Evolutionary conservation across 192 early-diverging fungal species (phyloP).

Genomic region (Gigaspora rosea): DNA sequence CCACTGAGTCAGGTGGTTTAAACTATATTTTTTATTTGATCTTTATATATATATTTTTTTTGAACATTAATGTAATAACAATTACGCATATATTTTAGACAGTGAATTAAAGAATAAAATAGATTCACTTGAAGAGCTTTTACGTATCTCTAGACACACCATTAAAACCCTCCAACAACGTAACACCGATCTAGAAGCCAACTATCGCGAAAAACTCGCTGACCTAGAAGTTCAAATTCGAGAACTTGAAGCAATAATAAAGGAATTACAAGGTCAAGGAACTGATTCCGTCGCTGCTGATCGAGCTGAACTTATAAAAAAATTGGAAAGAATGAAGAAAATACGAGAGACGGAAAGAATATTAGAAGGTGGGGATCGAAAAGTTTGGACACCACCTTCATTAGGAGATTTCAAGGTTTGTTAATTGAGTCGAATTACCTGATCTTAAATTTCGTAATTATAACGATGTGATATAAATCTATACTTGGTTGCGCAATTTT

Average conservation of each 20-base stretch:
- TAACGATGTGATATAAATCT: too few species aligned
- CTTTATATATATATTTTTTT: not conserved
- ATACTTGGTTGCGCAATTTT: too few species aligned
- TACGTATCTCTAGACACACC: slow-evolving; percentile 78
- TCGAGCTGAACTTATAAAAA: slow-evolving; percentile 22
- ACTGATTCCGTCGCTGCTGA: not conserved
- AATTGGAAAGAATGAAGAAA: slow-evolving; percentile 28
- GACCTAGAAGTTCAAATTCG: slow-evolving; percentile 67
- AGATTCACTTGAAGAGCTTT: slow-evolving; percentile 64
- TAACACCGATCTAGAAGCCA: slow-evolving; percentile 65
- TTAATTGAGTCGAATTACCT: not conserved
- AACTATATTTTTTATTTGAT: not conserved
- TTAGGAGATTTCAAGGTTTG: slow-evolving; percentile 20
- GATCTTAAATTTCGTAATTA: too few species aligned
- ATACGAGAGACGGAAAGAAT: slow-evolving; percentile 20
- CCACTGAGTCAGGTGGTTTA: slow-evolving; percentile 59
- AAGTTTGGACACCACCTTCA: slow-evolving; percentile 30
- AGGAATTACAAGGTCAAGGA: not conserved
- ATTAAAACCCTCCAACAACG: slow-evolving; percentile 73
- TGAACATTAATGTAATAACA: not conserved
- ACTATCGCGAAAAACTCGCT: slow-evolving; percentile 68
- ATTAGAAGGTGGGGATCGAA: slow-evolving; percentile 16
- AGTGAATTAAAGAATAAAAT: slow-evolving; percentile 71
- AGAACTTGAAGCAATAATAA: slow-evolving; percentile 17
- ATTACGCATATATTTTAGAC: slow-evolving; percentile 52